Evolutionary conservation across 1,284 basidiomycete species (phyloP), one percentile per base, ranked within the genome.

Genomic region (Leccinum solheimii): DNA sequence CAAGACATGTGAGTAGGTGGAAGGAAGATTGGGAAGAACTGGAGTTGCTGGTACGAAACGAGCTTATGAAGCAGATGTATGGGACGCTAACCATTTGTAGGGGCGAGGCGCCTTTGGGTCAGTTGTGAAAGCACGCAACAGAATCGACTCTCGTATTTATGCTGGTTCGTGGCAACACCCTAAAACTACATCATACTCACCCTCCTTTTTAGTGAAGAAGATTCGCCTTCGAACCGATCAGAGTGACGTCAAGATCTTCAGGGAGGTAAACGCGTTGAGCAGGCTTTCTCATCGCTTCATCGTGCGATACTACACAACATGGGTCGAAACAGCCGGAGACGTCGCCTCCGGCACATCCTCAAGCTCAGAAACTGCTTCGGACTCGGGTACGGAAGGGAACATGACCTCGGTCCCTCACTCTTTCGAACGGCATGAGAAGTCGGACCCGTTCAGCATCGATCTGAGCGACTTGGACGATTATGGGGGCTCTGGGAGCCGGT

Each of bases 61-160:
- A 6, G 27, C 30, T 34, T 56, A 5, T 27, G 3, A 6, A 11
- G 6, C 21, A 6, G 26, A 36, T 52, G 40, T 10, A 7, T 45
- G 43, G 10, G 26, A 16, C 6, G 0, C 26, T 40, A n/a, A 66
- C 6, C 3, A 48, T 36, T 13, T 63, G 19, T 64, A 93, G 90
- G 95, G 96, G 1, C 92, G 91, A 72, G 95, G 95, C 1, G 95
- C 91, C 0, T 98, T 96, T 73, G 95, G 95, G 0, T 91, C 92
- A 23, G 96, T 98, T 0, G 94, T 97, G 51, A 98, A 98, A 75
- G 95, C 95, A 1, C 81, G 89, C 58, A 96, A 98, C 72, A 92
- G 88, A 76, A 84, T 92, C 36, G 90, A 92, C 73, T 81, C 74
- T 34, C 79, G 85, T 34, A 87, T 88, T 59, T 91, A 91, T 68